phyloP scores from a whole-genome alignment of 768 basidiomycete genomes.

The Boletales sp. region DNA sequence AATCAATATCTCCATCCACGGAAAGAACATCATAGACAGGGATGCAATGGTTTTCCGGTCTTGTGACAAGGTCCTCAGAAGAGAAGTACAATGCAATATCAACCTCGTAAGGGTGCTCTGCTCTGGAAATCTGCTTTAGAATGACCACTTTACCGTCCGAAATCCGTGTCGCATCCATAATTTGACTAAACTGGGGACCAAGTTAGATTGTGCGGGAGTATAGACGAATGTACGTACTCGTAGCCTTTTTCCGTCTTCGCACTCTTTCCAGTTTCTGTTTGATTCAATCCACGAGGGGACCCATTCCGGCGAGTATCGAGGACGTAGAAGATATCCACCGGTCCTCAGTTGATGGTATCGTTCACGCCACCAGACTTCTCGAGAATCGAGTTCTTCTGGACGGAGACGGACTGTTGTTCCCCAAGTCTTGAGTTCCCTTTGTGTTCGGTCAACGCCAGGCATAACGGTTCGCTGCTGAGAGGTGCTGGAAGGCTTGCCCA shows the following conservation, averaged over 20 bases:
- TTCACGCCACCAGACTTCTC: background rate
- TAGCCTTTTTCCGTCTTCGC: background rate
- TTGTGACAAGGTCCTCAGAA: background rate
- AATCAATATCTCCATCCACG: slow-evolving; percentile 2
- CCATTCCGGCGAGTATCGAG: slow-evolving; percentile 5
- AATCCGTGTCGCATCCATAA: slow-evolving; percentile 27
- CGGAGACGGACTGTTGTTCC: too few species aligned
- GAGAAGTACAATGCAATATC: slow-evolving; percentile 24
- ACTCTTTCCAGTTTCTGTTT: background rate
- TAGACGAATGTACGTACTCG: slow-evolving; percentile 15
- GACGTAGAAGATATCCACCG: slow-evolving; percentile 2
- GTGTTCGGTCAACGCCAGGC: too few species aligned
- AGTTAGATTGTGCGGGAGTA: too few species aligned
- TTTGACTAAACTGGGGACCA: background rate
- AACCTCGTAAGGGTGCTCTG: slow-evolving; percentile 21
- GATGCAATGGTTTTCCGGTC: slow-evolving; percentile 29
- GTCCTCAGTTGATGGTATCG: background rate
- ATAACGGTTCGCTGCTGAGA: too few species aligned
- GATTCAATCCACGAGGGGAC: slow-evolving; percentile 3
- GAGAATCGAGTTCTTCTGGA: background rate
- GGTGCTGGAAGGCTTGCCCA: too few species aligned
- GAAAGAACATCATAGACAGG: slow-evolving; percentile 25
- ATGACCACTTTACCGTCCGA: slow-evolving; percentile 25
- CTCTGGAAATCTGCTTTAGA: slow-evolving; percentile 23
- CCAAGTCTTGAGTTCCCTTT: too few species aligned